Evolutionary conservation across 768 basidiomycete species (phyloP), one percentile per base, ranked within the genome.

Genomic region (Nidularia sp.): DNA sequence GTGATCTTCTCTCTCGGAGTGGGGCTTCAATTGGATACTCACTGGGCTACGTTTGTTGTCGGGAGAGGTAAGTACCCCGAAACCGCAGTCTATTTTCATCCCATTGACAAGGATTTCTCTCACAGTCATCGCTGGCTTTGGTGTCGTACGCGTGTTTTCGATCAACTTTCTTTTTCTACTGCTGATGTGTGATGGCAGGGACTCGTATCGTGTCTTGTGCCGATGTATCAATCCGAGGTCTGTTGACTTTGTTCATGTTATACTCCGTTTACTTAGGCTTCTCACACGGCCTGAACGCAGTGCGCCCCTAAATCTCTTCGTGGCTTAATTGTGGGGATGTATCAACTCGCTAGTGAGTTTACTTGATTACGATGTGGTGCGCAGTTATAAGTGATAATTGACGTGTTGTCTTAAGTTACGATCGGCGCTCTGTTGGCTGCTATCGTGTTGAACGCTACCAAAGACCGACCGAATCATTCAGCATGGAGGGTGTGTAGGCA

Each of bases 351-450:
- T 47, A 85, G 18, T 18, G 18, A 18, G 18, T 18, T 18, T 18
- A 18, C 18, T 18, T 18, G 18, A 18, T 18, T 18, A 18, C 18
- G 18, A 18, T 18, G 18, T 18, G 18, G 18, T 18, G 18, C 18
- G 18, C 18, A 18, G 18, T 18, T 18, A 18, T 18, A 18, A 18
- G 18, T 18, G 18, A 18, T 18, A 18, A 18, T 1, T 18, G 18
- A 18, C 18, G 18, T 18, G 18, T 18, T 18, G 18, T 18, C 18
- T 18, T 18, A 18, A 18, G 18, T 77, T 57, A 90, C 90, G 46
- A 80, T 91, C 58, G 90, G 90, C 57, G 73, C 87, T 52, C 73
- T 90, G 34, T 75, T 90, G 48, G 85, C 88, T 31, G 68, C 85
- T 47, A 73, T 85, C 63, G 77, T 90, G 61, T 74, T 81, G 61